A percentile compares a stretch with the other conserved stretches of the same genome.
These are phyloP conservation scores for Breynia disticha DNA, from an alignment of 441 rosid species.

Conservation along the genomic window DNA sequence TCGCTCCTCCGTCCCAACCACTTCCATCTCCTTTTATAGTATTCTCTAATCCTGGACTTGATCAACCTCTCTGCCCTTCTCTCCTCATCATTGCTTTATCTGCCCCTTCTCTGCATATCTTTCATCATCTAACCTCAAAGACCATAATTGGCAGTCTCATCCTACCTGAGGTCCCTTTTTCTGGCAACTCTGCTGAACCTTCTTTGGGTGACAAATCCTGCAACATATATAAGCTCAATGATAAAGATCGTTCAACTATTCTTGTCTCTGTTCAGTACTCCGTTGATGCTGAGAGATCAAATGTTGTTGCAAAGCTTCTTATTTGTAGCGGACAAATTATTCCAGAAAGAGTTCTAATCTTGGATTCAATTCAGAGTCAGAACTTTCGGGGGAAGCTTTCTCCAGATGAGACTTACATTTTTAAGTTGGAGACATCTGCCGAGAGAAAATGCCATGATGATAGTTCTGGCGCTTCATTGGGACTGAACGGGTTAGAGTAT, in stretches of 20 bases:
- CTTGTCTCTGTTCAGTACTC: slow-evolving; percentile 57
- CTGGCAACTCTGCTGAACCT: slow-evolving; percentile 54
- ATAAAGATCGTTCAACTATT: slow-evolving; percentile 28
- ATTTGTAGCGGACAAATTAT: slow-evolving; percentile 43
- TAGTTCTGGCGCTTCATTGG: slow-evolving; percentile 19
- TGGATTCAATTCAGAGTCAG: slow-evolving; percentile 72
- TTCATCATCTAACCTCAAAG: slow-evolving; percentile 48
- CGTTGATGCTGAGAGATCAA: slow-evolving; percentile 64
- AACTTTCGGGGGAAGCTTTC: slow-evolving; percentile 78
- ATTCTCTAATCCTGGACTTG: slow-evolving; percentile 43
- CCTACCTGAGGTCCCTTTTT: slow-evolving; percentile 65
- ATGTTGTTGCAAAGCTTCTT: slow-evolving; percentile 59
- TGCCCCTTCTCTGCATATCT: slow-evolving; percentile 49
- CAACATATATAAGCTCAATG: slow-evolving; percentile 54
- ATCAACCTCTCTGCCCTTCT: slow-evolving; percentile 51
- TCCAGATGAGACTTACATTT: slow-evolving; percentile 57
- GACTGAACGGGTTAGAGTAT: slow-evolving; percentile 50
- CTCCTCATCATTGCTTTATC: slow-evolving; percentile 69
- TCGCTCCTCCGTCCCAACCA: slow-evolving; percentile 35
- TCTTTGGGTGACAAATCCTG: slow-evolving; percentile 71
- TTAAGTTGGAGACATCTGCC: slow-evolving; percentile 70
- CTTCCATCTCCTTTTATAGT: slow-evolving; percentile 67
- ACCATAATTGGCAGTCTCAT: slow-evolving; percentile 63
- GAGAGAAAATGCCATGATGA: slow-evolving; percentile 38
- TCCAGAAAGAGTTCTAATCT: slow-evolving; percentile 60